Evolutionary conservation across 2,329 filamentous ascomycete species (phyloP).

Genomic region (Cordyceps cateniannulata): DNA sequence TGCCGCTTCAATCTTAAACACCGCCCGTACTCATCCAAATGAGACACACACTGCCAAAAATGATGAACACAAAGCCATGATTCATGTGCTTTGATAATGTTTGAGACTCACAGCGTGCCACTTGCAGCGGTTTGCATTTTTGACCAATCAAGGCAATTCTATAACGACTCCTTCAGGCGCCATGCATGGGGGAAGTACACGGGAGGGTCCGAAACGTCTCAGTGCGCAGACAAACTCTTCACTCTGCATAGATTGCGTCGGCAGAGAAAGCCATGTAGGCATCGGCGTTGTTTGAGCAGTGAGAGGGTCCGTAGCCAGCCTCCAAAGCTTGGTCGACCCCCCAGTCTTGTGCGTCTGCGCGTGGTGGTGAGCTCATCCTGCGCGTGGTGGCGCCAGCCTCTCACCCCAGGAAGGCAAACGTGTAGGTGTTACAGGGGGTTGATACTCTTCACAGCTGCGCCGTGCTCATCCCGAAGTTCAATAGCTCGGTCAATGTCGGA

Average conservation of each 20-base stretch:
- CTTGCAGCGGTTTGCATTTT: neutral
- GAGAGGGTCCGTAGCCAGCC: too few relatives aligned
- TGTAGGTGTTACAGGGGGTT: too few relatives aligned
- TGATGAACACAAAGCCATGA: neutral
- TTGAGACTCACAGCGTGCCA: neutral
- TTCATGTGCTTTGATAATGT: neutral
- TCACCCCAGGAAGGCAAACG: too few relatives aligned
- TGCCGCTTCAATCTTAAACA: too few relatives aligned
- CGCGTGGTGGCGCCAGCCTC: too few relatives aligned
- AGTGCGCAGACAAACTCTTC: slow-evolving; percentile 5
- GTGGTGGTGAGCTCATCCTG: too few relatives aligned
- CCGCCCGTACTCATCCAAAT: neutral
- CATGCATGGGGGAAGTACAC: neutral
- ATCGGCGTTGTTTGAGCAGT: too few relatives aligned
- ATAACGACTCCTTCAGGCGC: neutral
- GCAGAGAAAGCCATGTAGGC: slow-evolving; percentile 12
- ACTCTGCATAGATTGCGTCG: slow-evolving; percentile 13
- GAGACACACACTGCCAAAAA: neutral
- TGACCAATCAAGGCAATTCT: neutral
- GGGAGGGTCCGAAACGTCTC: neutral
- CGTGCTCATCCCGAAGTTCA: too few relatives aligned
- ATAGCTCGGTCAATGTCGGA: too few relatives aligned
- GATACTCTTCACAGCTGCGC: too few relatives aligned
- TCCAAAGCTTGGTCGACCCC: too few relatives aligned
- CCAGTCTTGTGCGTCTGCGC: too few relatives aligned